Evolutionary conservation across 2,329 filamentous ascomycete species (phyloP), one percentile per base, ranked within the genome.

Genomic region (Scytalidium sp.): DNA sequence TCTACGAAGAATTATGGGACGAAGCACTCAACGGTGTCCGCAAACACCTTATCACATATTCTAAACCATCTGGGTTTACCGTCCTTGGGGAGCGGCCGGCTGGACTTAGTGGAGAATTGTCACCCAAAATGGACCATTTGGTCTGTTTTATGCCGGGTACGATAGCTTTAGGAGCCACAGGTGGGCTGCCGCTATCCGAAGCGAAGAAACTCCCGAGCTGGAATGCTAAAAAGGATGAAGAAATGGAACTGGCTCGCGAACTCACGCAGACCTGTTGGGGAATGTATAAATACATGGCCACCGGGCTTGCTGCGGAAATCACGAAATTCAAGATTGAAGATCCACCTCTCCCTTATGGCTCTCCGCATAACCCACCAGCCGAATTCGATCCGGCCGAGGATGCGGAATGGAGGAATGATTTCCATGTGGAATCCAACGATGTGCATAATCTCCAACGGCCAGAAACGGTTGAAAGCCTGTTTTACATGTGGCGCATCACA

Each of bases 401-500:
- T 83, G 83, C 83, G 1, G 66, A 74, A 46, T 96, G 91, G 88
- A 83, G 83, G 53, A 71, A 84, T 50, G 94, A 97, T 65, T 93
- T 87, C 61, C 72, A 82, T 15, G 85, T 99, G 64, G 89, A 95
- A 64, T 60, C 73, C n/a, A 79, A 83, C n/a, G 94, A 99, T 67
- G 74, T 79, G 46, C 94, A 97, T 72, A 99, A 99, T 65, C 77
- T 99, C 27, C 94, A 97, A 70, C 83, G 94, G 25, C 94, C 94
- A 0, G 94, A 99, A 74, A 97, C 94, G 0, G 85, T 97, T n/a
- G 94, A 99, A 73, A 92, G 85, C 52, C 74, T 99, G 53, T 92
- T 99, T 64, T 96, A 97, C 73, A 96, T 99, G 91, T 99, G 93
- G 88, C 86, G 94, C 55, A 96, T 99, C 67, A 99, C 94, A 1